Evolutionary conservation across 345 rosid genomes (phyloP).

Genomic region (Ricinus communis): DNA sequence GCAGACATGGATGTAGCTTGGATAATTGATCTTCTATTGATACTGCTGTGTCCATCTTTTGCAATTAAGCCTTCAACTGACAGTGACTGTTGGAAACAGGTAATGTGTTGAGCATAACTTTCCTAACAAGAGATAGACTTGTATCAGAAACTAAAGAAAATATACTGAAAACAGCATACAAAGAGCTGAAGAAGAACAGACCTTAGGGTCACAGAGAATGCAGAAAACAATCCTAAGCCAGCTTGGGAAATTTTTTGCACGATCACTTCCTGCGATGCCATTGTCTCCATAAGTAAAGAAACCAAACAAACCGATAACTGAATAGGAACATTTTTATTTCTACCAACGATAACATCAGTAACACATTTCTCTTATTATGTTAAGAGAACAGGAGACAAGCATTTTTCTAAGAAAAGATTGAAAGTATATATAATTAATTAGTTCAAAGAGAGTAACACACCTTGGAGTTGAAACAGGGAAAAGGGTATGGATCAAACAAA

Average conservation of each 20-base stretch:
- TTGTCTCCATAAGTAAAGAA: constrained; percentile 14
- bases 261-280: constrained; percentile 20
- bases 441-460: constrained; percentile 3
- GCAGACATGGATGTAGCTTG: constrained; percentile 61
- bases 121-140: neutral
- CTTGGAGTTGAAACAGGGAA: constrained; percentile 22
- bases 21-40: constrained; percentile 53
- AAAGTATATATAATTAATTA: too few relatives aligned
- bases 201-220: constrained; percentile 9
- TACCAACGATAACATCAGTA: neutral
- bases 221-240: neutral
- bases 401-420: too few relatives aligned
- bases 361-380: neutral
- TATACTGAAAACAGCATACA: neutral
- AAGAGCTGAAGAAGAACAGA: neutral
- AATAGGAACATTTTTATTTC: neutral
- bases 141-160: too few relatives aligned
- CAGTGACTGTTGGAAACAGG: constrained; percentile 12
- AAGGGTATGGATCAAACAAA: constrained; percentile 2
- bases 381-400: too few relatives aligned
- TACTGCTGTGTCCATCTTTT: constrained; percentile 41
- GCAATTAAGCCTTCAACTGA: constrained; percentile 11
- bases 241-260: neutral
- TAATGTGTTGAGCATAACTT: neutral
- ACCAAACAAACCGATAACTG: neutral